Base-by-base conservation (phyloP, 371 early-diverging fungal species). In the Mucor racemosus region DNA sequence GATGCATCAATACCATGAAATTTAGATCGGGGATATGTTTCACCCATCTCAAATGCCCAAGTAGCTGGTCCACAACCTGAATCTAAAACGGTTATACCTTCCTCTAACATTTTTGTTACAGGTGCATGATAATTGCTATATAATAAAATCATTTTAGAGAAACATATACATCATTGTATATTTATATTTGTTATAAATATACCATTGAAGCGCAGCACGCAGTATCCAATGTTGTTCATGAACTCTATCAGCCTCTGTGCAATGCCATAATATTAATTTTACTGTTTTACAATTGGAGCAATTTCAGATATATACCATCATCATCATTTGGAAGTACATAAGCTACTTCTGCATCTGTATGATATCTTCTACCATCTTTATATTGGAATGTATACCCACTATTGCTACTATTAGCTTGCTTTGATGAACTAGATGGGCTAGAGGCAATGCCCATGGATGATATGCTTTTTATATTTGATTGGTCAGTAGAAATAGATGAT, bases 311-410 rank as follows among this genome's bases (percentile, higher is more conserved):
- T 35, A 5, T 55, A 78, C 81, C 81, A 67, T 71, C 77, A 44
- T 81, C 74, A 41, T 87, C 85, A 54, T 81, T 81, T 2, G 87
- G 87, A 7, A 87, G 66, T 60, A 84, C 70, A 60, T 87, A 87
- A 5, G 78, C 66, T 4, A 78, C 78, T 26, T 60, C 71, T n/a
- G 75, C 73, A 33, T 78, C 75, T n/a, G 77, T 72, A 53, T 84
- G 79, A 19, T 77, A 80, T 41, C 76, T 75, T 60, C 87, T 76
- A 8, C 87, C 87, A 36, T 77, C 76, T 19, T 70, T 69, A 50
- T 76, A 82, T 4, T 67, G 60, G 61, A 68, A 75, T 4, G 40
- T 69, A 4, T 74, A 62, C 19, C 69, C 64, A 11, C 36, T 50
- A 10, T 21, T 42, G 14, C 26, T 35, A 14, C 53, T 53, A 3